These are phyloP conservation scores for Filosporella fistucella DNA, from an alignment of 495 filamentous ascomycete species.

Conservation along the genomic window DNA sequence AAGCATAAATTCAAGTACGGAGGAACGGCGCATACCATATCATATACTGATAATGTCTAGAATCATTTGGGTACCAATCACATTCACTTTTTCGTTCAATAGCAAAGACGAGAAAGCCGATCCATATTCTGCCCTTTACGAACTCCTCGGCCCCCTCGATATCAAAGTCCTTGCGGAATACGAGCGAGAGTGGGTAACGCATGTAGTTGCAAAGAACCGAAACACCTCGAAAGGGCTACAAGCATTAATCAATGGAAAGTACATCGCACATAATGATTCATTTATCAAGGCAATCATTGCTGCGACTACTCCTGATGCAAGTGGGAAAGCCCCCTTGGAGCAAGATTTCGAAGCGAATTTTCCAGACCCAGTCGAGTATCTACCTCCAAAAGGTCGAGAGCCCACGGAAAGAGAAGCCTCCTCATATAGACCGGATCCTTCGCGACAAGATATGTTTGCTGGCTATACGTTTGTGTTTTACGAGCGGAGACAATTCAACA, in stretches of 20 bases:
- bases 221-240: slow-evolving; percentile 85
- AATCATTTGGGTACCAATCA: slow-evolving; percentile 75
- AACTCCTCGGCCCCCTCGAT: slow-evolving; percentile 72
- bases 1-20: slow-evolving; percentile 38
- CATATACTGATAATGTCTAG: slow-evolving; percentile 15
- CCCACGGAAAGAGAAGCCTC: slow-evolving; percentile 54
- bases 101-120: slow-evolving; percentile 67
- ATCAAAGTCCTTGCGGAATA: slow-evolving; percentile 79
- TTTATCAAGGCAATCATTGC: slow-evolving; percentile 72
- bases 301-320: slow-evolving; percentile 52
- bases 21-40: background rate
- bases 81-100: slow-evolving; percentile 79
- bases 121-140: slow-evolving; percentile 59
- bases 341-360: slow-evolving; percentile 76
- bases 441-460: slow-evolving; percentile 69
- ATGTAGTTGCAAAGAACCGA: slow-evolving; percentile 83
- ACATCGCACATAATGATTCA: slow-evolving; percentile 66
- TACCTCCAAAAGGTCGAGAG: slow-evolving; percentile 75
- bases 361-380: slow-evolving; percentile 67
- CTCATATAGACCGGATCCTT: slow-evolving; percentile 63
- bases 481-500: slow-evolving; percentile 72
- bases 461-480: slow-evolving; percentile 89
- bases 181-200: slow-evolving; percentile 66
- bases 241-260: slow-evolving; percentile 78
- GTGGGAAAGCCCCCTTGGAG: slow-evolving; percentile 69